Conservation (phyloP, 1,284 basidiomycete species). For the Stygiomarasmius scandens region DNA sequence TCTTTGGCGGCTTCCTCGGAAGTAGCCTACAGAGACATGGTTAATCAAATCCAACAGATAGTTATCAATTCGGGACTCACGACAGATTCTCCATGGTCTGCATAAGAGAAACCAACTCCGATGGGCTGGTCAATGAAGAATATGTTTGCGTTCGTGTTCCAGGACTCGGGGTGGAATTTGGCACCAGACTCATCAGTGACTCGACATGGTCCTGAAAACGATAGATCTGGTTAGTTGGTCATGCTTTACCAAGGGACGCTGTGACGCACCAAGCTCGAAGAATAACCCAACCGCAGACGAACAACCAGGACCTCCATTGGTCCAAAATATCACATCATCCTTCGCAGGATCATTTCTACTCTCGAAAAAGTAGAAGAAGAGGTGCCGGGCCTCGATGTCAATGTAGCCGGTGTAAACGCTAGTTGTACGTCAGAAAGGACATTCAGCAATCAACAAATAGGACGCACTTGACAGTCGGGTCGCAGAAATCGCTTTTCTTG, state of each 20-base stretch:
- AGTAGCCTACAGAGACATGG: conserved; percentile 38
- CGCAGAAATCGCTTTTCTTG: conserved; percentile 54
- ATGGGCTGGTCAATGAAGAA: conserved; percentile 75
- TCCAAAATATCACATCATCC: conserved; percentile 20
- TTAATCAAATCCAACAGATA: background rate
- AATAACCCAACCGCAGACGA: conserved; percentile 62
- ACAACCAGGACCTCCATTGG: conserved; percentile 44
- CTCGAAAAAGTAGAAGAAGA: conserved; percentile 91
- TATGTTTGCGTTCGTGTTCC: conserved; percentile 71
- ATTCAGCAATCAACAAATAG: background rate
- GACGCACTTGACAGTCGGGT: conserved; percentile 52
- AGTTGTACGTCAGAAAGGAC: background rate
- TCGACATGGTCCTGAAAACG: conserved; percentile 49
- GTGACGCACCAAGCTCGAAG: conserved; percentile 58
- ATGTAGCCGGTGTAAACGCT: conserved; percentile 55
- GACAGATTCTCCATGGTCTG: conserved; percentile 67
- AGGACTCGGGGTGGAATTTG: conserved; percentile 59
- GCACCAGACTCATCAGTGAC: conserved; percentile 46
- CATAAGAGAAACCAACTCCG: conserved; percentile 72
- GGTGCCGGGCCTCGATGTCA: conserved; percentile 68
- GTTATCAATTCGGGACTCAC: conserved; percentile 34
- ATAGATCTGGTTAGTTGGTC: background rate
- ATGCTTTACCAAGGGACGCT: background rate
- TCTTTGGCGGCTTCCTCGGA: conserved; percentile 73
- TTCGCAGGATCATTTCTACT: conserved; percentile 47